Percentiles rank a stretch among this genome's conserved stretches.
Evolutionary conservation across 2,329 filamentous ascomycete genomes (phyloP).

Genomic region (Diaporthe batatas): DNA sequence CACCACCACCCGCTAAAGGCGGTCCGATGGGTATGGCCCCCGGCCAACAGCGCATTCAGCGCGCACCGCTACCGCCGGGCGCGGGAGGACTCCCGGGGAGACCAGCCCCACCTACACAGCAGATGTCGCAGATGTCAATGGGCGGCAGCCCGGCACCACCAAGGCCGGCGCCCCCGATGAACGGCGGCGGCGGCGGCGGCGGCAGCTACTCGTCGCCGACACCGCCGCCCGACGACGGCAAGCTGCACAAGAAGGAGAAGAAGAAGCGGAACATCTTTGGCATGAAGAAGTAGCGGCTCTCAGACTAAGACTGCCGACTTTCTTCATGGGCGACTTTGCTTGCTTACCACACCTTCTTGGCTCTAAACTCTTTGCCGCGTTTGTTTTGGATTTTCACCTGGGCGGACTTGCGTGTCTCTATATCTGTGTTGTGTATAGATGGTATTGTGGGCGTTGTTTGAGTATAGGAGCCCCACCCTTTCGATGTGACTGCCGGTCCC

Average conservation of each 20-base stretch:
- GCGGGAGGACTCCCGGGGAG: slow-evolving; percentile 54
- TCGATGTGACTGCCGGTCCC: background rate
- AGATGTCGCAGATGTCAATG: slow-evolving; percentile 69
- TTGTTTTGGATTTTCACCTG: background rate
- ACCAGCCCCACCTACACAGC: slow-evolving; percentile 63
- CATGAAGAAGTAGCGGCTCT: slow-evolving; percentile 65
- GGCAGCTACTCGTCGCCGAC: slow-evolving; percentile 46
- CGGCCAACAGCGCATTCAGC: slow-evolving; percentile 46
- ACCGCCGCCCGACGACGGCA: slow-evolving; percentile 48
- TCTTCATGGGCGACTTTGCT: no score
- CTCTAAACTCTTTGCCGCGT: background rate
- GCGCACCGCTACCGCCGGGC: slow-evolving; percentile 47
- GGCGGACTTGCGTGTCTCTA: background rate
- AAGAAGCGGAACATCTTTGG: slow-evolving; percentile 71
- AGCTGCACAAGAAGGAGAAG: slow-evolving; percentile 69
- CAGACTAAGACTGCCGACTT: background rate
- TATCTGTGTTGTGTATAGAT: slow-evolving; percentile 14
- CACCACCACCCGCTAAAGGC: slow-evolving; percentile 47
- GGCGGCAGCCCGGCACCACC: slow-evolving; percentile 45
- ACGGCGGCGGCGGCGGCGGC: slow-evolving; percentile 43
- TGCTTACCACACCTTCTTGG: background rate
- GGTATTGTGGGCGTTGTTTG: background rate
- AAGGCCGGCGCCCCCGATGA: slow-evolving; percentile 47
- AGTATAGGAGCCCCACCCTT: background rate
- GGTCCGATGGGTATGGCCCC: slow-evolving; percentile 47